Evolutionary conservation across 306 rosid genomes (phyloP).

Genomic region (Mimosa pudica): DNA sequence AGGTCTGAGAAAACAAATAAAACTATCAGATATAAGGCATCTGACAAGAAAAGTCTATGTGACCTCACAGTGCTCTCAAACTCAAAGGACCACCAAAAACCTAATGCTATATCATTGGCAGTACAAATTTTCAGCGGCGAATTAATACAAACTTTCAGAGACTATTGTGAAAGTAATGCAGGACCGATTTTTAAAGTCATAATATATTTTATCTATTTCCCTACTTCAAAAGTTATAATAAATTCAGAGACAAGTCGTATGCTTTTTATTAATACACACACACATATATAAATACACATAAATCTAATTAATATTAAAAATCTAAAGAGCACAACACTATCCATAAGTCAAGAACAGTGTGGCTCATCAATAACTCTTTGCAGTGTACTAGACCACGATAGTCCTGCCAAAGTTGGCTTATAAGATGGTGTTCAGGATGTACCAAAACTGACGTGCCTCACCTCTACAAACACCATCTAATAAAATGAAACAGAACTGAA

Average conservation of each 20-base stretch:
- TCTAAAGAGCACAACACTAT: too few species aligned
- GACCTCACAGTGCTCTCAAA: background rate
- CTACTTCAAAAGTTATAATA: too few species aligned
- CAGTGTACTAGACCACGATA: background rate
- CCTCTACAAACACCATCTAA: background rate
- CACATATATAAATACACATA: too few species aligned
- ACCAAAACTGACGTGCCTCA: background rate
- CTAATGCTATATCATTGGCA: background rate
- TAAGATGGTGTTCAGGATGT: background rate
- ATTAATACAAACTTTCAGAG: too few species aligned
- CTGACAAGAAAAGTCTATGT: background rate
- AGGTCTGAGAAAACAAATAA: too few species aligned
- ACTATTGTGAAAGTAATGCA: too few species aligned
- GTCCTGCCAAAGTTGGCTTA: background rate
- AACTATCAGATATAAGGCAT: background rate
- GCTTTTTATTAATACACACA: too few species aligned
- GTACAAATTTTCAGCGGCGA: background rate
- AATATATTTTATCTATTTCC: too few species aligned
- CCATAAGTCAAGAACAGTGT: background rate
- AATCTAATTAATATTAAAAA: too few species aligned
- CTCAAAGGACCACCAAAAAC: background rate
- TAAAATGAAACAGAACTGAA: background rate
- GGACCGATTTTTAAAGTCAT: too few species aligned
- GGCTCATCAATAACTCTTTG: background rate
- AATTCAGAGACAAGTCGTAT: too few species aligned